Conservation (phyloP, 108 stramenopile genomes). For the Aurantiochytrium sp. region DNA sequence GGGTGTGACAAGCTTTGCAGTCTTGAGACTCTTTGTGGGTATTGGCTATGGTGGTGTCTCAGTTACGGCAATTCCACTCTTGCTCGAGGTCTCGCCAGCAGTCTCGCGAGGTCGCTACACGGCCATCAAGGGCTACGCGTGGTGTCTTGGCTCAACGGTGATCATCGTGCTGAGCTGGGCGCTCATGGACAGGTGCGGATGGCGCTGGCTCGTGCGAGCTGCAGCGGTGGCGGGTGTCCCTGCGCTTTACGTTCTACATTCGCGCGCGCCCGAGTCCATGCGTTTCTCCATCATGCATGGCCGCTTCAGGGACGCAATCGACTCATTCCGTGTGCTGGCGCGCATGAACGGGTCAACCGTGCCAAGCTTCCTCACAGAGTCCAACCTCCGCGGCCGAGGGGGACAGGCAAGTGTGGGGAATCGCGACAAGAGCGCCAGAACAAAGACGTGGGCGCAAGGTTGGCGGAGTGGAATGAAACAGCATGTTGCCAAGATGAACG, state of each 20-base stretch:
- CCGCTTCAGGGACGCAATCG: background rate
- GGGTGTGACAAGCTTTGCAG: background rate
- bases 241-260: background rate
- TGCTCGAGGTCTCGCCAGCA: background rate
- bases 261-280: background rate
- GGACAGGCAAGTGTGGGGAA: no score
- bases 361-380: background rate
- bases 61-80: background rate
- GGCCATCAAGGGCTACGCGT: background rate
- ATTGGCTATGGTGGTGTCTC: background rate
- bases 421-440: no score
- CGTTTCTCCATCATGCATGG: background rate
- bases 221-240: background rate
- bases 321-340: background rate
- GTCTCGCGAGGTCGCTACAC: background rate
- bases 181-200: background rate
- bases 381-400: background rate
- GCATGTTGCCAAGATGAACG: background rate
- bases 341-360: background rate
- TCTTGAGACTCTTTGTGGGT: background rate
- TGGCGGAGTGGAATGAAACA: background rate
- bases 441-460: background rate
- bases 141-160: background rate
- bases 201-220: background rate
- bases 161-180: background rate